Conservation (phyloP, 169 alveolate genomes). For the Miamiensis avidus region DNA sequence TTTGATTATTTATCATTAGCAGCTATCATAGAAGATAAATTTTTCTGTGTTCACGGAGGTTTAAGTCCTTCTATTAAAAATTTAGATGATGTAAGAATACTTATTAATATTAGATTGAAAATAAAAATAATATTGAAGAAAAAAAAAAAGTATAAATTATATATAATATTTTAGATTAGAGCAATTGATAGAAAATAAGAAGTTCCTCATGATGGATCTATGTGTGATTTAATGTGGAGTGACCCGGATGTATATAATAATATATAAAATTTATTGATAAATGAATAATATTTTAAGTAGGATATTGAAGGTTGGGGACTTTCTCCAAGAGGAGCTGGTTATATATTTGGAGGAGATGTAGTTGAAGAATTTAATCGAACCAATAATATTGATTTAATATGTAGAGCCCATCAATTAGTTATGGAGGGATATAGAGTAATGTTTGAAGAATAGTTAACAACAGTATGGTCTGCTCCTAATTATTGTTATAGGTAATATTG, state of each 20-base stretch:
- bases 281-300: slow-evolving; percentile 9
- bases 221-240: slow-evolving; percentile 99
- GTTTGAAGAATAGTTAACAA: slow-evolving; percentile 73
- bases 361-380: slow-evolving; percentile 94
- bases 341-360: slow-evolving; percentile 98
- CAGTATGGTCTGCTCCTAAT: slow-evolving; percentile 88
- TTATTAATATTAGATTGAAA: too few species aligned
- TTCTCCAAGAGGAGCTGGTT: slow-evolving; percentile 99
- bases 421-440: slow-evolving; percentile 99
- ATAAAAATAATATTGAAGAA: not conserved
- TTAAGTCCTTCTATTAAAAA: slow-evolving; percentile 95
- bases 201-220: slow-evolving; percentile 99
- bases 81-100: slow-evolving; percentile 92
- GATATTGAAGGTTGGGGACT: slow-evolving; percentile 98
- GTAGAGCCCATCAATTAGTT: slow-evolving; percentile 99
- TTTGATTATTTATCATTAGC: slow-evolving; percentile 98
- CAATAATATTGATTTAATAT: slow-evolving; percentile 95
- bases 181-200: slow-evolving; percentile 96
- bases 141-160: too few species aligned
- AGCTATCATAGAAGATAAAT: slow-evolving; percentile 97
- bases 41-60: slow-evolving; percentile 99
- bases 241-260: slow-evolving; percentile 95
- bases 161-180: slow-evolving; percentile 70
- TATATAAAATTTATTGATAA: not conserved
- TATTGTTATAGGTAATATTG: slow-evolving; percentile 60